These are phyloP conservation scores for Clonostachys chloroleuca DNA, from an alignment of 2,329 filamentous ascomycete species.

Conservation along the genomic window DNA sequence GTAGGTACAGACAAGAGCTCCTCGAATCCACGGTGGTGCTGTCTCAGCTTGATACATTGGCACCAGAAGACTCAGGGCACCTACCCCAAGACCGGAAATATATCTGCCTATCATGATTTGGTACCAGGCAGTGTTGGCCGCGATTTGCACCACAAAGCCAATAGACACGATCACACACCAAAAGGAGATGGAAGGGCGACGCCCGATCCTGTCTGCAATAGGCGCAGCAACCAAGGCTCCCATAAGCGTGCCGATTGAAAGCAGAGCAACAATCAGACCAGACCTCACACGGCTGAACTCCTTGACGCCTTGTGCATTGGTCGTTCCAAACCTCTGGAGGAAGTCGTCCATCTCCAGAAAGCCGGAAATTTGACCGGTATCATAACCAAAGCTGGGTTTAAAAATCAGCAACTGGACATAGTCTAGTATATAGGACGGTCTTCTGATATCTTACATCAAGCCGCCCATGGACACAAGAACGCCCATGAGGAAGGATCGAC, in stretches of 20 bases:
- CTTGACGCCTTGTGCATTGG: conserved; percentile 25
- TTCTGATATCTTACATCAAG: conserved; percentile 25
- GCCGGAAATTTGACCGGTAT: conserved; percentile 50
- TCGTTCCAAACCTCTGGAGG: conserved; percentile 42
- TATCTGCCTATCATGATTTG: conserved; percentile 63
- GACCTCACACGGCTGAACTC: conserved; percentile 48
- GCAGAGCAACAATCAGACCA: conserved; percentile 54
- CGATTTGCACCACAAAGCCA: conserved; percentile 65
- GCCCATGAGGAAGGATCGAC: conserved; percentile 28
- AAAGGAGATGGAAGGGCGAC: conserved; percentile 56
- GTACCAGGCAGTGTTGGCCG: conserved; percentile 50
- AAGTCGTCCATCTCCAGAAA: conserved; percentile 57
- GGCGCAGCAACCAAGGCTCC: conserved; percentile 57
- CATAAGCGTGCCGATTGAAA: conserved; percentile 56
- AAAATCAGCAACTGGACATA: background rate
- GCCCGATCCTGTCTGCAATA: conserved; percentile 61
- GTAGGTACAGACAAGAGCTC: conserved; percentile 61
- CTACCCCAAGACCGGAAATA: conserved; percentile 63
- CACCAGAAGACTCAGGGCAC: conserved; percentile 58
- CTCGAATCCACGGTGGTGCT: conserved; percentile 61
- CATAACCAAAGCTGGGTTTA: conserved; percentile 31
- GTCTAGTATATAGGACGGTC: too few relatives aligned
- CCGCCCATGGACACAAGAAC: conserved; percentile 39
- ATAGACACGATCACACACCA: conserved; percentile 58
- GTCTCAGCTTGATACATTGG: conserved; percentile 75